Base-by-base conservation (phyloP, 139 green algal genomes). In the Chlorella sorokiniana region DNA sequence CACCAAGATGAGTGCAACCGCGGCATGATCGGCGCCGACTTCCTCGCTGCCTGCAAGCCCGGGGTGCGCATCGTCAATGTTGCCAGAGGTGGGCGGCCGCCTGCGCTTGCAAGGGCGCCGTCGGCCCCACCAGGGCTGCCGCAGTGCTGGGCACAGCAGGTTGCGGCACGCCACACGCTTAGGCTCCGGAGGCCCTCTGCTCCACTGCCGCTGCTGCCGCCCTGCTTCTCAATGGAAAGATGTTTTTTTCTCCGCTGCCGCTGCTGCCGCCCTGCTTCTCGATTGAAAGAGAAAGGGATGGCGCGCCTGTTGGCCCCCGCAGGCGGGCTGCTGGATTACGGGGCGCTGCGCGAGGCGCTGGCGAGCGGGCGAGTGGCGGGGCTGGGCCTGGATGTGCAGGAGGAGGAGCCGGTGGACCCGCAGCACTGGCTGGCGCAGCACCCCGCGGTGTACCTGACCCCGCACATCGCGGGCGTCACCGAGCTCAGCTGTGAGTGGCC, bases 381-480 rank as follows among this genome's bases (percentile, higher is more conserved):
- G 22, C 41, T 94, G 41, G 92, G 85, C 9, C 69, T 91, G 48
- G 92, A 95, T 85, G 92, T 95, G 63, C 56, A 86, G 25, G 91
- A 84, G 81, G 9, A 76, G 10, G 92, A 95, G 77, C 92, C 92
- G 4, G 82, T 93, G 23, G 84, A 92, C 64, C 78, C 83, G 5
- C 44, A 83, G 3, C 83, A 92, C 64, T 41, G 41, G 10, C 41
- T 92, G 6, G 84, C 86, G 7, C 56, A 48, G 3, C 86, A 91
- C 69, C 76, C 88, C 27, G 83, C 37, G 83, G 68, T 85, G 18
- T 88, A 88, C 35, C 72, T 91, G 31, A 95, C 88, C 40, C 92
- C 92, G 11, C 92, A 95, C 82, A 81, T 94, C 5, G 92, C 86
- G 3, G 92, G 92, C 18, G 90, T 95, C 23, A 95, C 92, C 4